A percentile compares a stretch with the other conserved stretches of the same genome.
These are phyloP conservation scores for Clavispora carvajalis DNA, from an alignment of 805 yeast species.

Conservation along the genomic window DNA sequence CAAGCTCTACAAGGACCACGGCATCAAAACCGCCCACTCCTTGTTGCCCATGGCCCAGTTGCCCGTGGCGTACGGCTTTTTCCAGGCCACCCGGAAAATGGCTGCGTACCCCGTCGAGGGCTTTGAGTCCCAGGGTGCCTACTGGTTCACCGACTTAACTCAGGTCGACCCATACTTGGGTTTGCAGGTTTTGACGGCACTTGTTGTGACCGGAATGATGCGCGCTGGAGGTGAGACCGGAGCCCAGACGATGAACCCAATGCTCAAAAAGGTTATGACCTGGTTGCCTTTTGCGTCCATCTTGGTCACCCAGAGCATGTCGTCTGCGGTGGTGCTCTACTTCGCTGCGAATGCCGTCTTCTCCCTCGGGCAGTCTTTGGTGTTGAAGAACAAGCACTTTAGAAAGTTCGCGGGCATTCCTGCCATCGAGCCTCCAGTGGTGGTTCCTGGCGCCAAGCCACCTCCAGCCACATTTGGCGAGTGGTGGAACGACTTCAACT, in stretches of 20 bases:
- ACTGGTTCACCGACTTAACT: conserved; percentile 80
- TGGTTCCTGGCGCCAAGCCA: conserved; percentile 22
- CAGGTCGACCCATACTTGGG: conserved; percentile 90
- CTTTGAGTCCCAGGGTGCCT: conserved; percentile 63
- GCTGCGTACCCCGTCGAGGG: conserved; percentile 81
- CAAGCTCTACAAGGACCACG: conserved; percentile 59
- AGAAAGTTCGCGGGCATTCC: conserved; percentile 57
- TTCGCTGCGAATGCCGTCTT: conserved; percentile 76
- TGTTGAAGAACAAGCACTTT: conserved; percentile 55
- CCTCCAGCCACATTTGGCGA: conserved; percentile 31
- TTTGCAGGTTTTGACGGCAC: conserved; percentile 76
- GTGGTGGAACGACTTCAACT: conserved; percentile 31
- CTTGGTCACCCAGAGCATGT: conserved; percentile 80
- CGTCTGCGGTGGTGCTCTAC: conserved; percentile 81
- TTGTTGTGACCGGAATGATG: conserved; percentile 67
- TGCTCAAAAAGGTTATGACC: conserved; percentile 58
- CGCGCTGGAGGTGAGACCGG: conserved; percentile 92
- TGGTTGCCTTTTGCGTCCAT: conserved; percentile 76
- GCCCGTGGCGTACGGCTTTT: conserved; percentile 85
- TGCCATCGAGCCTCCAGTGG: conserved; percentile 53
- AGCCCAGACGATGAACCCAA: conserved; percentile 58
- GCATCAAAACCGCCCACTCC: conserved; percentile 68
- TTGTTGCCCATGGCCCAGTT: conserved; percentile 74
- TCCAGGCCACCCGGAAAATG: conserved; percentile 82
- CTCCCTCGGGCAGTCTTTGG: conserved; percentile 66